A percentile compares a stretch with the other conserved stretches of the same genome.
phyloP scores from a whole-genome alignment of 1,284 basidiomycete species.

The Cronartium quercuum region DNA sequence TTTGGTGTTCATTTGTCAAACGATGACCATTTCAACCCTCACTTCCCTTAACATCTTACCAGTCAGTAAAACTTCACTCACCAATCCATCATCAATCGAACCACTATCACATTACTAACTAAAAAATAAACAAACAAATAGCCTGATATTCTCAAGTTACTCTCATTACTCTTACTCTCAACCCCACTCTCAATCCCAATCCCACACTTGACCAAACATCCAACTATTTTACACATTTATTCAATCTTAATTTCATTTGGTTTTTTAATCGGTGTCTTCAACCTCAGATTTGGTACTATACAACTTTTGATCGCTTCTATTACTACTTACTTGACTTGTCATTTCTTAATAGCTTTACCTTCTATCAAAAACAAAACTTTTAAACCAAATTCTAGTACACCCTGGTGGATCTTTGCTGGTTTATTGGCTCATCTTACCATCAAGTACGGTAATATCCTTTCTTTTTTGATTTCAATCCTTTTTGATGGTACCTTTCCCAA shows the following conservation, averaged over 20 bases:
- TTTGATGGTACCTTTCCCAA: not conserved
- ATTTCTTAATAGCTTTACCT: not conserved
- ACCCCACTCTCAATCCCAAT: conserved; percentile 46
- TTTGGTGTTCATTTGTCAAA: no score
- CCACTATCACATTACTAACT: not conserved
- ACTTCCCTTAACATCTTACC: no score
- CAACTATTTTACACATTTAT: conserved; percentile 45
- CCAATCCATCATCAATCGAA: not conserved
- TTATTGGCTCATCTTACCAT: conserved; percentile 15
- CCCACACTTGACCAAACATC: conserved; percentile 36
- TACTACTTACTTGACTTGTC: conserved; percentile 3
- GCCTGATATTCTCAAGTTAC: conserved; percentile 42
- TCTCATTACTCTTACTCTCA: conserved; percentile 45
- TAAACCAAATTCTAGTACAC: not conserved
- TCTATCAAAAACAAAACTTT: not conserved
- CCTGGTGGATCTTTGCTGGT: conserved; percentile 21
- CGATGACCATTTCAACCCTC: no score
- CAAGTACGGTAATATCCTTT: conserved; percentile 3
- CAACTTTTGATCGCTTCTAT: conserved; percentile 44
- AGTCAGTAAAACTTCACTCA: no score
- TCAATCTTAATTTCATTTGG: conserved; percentile 45
- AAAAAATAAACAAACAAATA: not conserved
- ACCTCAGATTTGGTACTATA: conserved; percentile 45
- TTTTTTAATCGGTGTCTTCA: conserved; percentile 46
- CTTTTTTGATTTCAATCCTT: not conserved